phyloP scores from a whole-genome alignment of 441 rosid genomes.

The Syzygium syzygioides region DNA sequence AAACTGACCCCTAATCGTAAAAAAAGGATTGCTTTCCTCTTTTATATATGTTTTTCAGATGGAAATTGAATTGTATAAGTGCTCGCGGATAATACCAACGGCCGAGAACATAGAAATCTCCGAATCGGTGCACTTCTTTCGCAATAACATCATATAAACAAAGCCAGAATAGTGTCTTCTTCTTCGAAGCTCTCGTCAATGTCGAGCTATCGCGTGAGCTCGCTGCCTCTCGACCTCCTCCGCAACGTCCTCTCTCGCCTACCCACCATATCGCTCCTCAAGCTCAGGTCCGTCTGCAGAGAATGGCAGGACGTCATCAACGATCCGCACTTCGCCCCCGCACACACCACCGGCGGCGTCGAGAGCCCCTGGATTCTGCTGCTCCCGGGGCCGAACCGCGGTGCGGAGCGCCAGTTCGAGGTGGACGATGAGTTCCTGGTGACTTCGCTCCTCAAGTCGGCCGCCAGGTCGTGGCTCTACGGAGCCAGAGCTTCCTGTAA shows the following conservation, averaged over 20 bases:
- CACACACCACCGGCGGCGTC: rapidly evolving
- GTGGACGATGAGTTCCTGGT: background rate
- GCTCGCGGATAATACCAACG: background rate
- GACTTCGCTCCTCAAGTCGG: background rate
- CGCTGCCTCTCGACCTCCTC: background rate
- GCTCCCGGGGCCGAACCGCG: background rate
- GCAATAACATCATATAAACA: background rate
- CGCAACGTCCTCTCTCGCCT: background rate
- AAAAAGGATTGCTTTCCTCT: background rate
- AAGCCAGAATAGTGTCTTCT: background rate
- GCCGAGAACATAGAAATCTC: background rate
- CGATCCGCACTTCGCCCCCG: background rate
- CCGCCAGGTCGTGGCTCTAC: background rate
- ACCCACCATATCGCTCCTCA: background rate
- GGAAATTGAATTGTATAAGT: background rate
- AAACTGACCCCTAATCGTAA: background rate
- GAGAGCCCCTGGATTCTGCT: background rate
- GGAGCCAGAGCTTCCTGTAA: background rate
- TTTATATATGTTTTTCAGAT: background rate
- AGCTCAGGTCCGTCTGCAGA: background rate
- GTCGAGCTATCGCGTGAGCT: background rate
- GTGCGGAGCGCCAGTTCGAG: background rate
- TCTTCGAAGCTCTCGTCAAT: background rate
- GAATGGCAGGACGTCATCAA: background rate
- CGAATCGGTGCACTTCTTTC: background rate